A percentile compares a stretch with the other conserved stretches of the same genome.
Conservation (phyloP, 495 filamentous ascomycete species). For the Elasticomyces elasticus region DNA sequence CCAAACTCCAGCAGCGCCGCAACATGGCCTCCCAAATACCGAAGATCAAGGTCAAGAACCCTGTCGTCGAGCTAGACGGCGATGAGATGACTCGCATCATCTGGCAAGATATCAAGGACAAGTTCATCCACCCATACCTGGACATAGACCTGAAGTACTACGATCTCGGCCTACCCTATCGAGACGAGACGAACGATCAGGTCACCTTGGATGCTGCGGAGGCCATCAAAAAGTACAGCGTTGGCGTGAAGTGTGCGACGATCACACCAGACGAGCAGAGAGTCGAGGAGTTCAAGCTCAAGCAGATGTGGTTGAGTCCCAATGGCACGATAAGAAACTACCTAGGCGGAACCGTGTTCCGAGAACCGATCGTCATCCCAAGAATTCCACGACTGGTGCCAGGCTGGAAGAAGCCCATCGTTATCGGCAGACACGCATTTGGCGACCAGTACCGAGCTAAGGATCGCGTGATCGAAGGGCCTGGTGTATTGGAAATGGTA, state of each 20-base stretch:
- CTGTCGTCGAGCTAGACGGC: constrained; percentile 86
- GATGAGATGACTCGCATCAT: constrained; percentile 99
- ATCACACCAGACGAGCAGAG: constrained; percentile 96
- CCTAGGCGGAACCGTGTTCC: constrained; percentile 94
- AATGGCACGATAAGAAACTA: constrained; percentile 97
- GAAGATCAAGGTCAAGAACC: constrained; percentile 48
- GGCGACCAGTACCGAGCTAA: constrained; percentile 97
- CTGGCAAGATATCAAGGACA: constrained; percentile 97
- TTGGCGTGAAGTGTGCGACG: constrained; percentile 98
- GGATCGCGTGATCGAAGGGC: constrained; percentile 69
- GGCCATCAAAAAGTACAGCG: constrained; percentile 96
- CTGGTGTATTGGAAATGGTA: constrained; percentile 84
- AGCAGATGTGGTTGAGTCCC: constrained; percentile 98
- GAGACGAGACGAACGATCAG: constrained; percentile 90
- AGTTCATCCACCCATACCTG: constrained; percentile 60
- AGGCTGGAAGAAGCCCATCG: constrained; percentile 96
- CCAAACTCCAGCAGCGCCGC: constrained; percentile 16
- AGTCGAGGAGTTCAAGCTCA: constrained; percentile 95
- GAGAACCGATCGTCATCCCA: constrained; percentile 93
- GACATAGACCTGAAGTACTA: constrained; percentile 99
- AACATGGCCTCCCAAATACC: constrained; percentile 21
- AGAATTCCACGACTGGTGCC: constrained; percentile 84
- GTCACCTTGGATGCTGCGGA: constrained; percentile 91
- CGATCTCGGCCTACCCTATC: constrained; percentile 88
- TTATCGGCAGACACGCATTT: constrained; percentile 96